Percentiles rank a stretch among this genome's conserved stretches.
phyloP scores from a whole-genome alignment of 192 early-diverging fungal genomes.

The Dissophora globulifera region DNA sequence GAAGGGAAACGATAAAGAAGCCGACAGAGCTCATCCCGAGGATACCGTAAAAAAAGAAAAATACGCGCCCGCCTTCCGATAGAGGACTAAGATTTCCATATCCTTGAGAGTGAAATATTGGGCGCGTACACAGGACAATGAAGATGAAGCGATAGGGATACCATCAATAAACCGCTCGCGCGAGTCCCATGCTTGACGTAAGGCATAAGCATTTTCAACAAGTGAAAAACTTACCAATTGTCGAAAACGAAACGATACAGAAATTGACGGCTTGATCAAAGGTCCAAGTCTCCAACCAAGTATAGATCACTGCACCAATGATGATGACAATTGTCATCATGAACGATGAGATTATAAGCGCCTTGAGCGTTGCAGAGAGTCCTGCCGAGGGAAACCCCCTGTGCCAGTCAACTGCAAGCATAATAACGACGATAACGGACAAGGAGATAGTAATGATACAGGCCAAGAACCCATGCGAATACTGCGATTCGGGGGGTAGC shows the following conservation, averaged over 20 bases:
- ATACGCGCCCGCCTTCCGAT: constrained; percentile 15
- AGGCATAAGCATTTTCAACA: no score
- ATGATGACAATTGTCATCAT: constrained; percentile 40
- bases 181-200: no score
- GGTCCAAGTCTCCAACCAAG: constrained; percentile 33
- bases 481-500: constrained; percentile 20
- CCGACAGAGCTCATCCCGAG: constrained; percentile 33
- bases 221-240: constrained; percentile 20
- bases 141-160: no score
- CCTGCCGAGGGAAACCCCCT: constrained; percentile 41
- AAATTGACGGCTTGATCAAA: constrained; percentile 47
- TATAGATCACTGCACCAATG: constrained; percentile 23
- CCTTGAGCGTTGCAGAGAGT: constrained; percentile 28
- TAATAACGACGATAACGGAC: constrained; percentile 21
- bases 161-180: no score
- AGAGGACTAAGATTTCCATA: constrained; percentile 42
- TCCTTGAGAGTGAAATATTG: no score
- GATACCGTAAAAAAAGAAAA: constrained; percentile 36
- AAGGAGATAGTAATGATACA: constrained; percentile 17
- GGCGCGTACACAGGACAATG: no score
- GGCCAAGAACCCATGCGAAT: constrained; percentile 40
- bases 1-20: constrained; percentile 39
- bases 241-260: constrained; percentile 50
- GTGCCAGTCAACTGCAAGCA: constrained; percentile 39
- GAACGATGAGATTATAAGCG: constrained; percentile 45